Base-by-base conservation (phyloP, 805 yeast species). In the Priceomyces castillae region DNA sequence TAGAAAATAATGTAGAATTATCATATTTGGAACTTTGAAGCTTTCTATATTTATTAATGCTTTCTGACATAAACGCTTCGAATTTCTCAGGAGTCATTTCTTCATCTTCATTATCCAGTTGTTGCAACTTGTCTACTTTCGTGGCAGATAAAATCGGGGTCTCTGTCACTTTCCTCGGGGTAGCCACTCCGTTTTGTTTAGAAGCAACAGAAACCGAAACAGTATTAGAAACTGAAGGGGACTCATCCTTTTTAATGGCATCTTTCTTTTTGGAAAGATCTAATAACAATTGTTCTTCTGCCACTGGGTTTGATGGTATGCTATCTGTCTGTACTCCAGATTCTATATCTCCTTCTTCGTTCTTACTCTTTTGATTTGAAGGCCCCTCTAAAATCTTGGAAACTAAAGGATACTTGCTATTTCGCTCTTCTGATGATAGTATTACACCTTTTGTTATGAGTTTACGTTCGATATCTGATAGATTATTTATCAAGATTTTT, bases 151-250 rank as follows among this genome's bases (percentile, higher is more conserved):
- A n/a, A n/a, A n/a, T n/a, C n/a, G n/a, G n/a, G n/a, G n/a, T n/a
- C n/a, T n/a, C n/a, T n/a, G n/a, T n/a, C n/a, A n/a, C n/a, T n/a
- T n/a, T n/a, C n/a, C n/a, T n/a, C n/a, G n/a, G n/a, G n/a, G n/a
- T n/a, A n/a, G n/a, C n/a, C n/a, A n/a, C n/a, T n/a, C n/a, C 76
- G 20, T 53, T 48, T 45, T 69, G 69, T 45, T 68, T 71, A 37
- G 61, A 61, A 16, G 52, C 22, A 5, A 65, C 50, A 5, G 64
- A 69, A 15, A 48, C 46, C 22, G 61, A 37, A n/a, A 69, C 45
- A 16, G 66, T 46, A 10, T 52, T 53, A 2, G 58, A 50, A n/a
- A 65, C 67, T 22, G 57, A 61, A 9, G 56, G 54, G 2, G 68
- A 47, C 43, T 69, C 74, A 15, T 43, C 49, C 7, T 43, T 40